Conservation (phyloP, 208 protist species). For the Jaenimonas drosophilae region DNA sequence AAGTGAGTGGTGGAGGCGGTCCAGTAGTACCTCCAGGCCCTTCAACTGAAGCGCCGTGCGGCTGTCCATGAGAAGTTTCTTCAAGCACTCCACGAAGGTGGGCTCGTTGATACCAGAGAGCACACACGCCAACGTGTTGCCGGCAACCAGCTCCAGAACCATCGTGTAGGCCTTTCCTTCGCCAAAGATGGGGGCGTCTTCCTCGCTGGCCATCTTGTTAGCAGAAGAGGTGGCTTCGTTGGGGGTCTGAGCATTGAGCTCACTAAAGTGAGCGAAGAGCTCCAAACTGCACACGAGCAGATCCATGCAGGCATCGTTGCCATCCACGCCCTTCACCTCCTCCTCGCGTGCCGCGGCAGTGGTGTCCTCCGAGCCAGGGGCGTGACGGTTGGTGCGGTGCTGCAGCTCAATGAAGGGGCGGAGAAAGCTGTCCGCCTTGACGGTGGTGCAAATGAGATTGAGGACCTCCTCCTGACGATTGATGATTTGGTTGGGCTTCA, state of each 20-base stretch:
- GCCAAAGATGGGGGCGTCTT: constrained; percentile 7
- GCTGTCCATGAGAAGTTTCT: constrained; percentile 52
- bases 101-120: constrained; percentile 85
- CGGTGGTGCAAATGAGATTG: constrained; percentile 59
- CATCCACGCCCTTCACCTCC: constrained; percentile 11
- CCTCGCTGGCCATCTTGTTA: constrained; percentile 1
- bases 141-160: constrained; percentile 77
- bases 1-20: constrained; percentile 81
- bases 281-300: constrained; percentile 62
- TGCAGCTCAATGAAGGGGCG: constrained; percentile 78
- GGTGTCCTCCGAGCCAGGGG: constrained; percentile 2
- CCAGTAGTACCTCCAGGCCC: constrained; percentile 80
- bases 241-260: constrained; percentile 37
- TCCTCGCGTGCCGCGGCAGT: constrained; percentile 4
- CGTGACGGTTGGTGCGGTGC: constrained; percentile 6
- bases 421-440: constrained; percentile 82
- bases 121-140: constrained; percentile 86
- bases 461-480: constrained; percentile 82
- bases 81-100: constrained; percentile 75
- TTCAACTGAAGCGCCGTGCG: constrained; percentile 51
- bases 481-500: constrained; percentile 85
- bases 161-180: constrained; percentile 75
- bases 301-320: constrained; percentile 58
- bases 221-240: constrained; percentile 11
- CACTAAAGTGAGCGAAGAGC: constrained; percentile 74